Conservation (phyloP, 2,329 filamentous ascomycete species). For the Juglanconis oblonga region DNA sequence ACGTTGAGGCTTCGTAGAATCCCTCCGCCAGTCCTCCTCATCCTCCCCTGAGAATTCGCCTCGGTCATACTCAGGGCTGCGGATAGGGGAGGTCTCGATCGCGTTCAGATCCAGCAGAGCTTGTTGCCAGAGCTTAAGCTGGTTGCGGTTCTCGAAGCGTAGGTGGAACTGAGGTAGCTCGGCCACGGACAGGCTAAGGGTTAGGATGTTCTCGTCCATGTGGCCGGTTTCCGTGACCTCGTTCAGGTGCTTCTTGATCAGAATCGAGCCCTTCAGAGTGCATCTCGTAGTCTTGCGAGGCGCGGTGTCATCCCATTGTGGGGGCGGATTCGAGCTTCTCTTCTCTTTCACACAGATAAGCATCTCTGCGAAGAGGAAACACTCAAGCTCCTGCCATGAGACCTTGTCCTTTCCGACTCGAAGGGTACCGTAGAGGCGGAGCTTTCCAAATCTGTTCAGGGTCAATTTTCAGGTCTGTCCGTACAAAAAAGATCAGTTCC, state of each 20-base stretch:
- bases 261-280: constrained; percentile 92
- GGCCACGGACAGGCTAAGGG: constrained; percentile 83
- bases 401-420: constrained; percentile 94
- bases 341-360: constrained; percentile 99
- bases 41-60: constrained; percentile 77
- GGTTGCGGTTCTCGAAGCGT: constrained; percentile 76
- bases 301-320: constrained; percentile 63
- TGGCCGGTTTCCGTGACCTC: constrained; percentile 71
- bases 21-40: constrained; percentile 80
- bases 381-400: constrained; percentile 97
- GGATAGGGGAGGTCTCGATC: constrained; percentile 60
- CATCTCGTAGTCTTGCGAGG: constrained; percentile 69
- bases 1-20: constrained; percentile 54
- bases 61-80: constrained; percentile 75
- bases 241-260: constrained; percentile 97
- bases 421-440: constrained; percentile 84
- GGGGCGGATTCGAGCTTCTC: constrained; percentile 53
- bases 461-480: constrained; percentile 25
- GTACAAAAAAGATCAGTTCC: constrained; percentile 21
- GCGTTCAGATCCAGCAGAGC: constrained; percentile 81
- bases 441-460: constrained; percentile 72
- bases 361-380: constrained; percentile 97
- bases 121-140: constrained; percentile 88
- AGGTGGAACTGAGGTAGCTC: constrained; percentile 95
- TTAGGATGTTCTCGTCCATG: constrained; percentile 78